phyloP scores from a whole-genome alignment of 2,329 filamentous ascomycete species.

The Penicillium sp. region DNA sequence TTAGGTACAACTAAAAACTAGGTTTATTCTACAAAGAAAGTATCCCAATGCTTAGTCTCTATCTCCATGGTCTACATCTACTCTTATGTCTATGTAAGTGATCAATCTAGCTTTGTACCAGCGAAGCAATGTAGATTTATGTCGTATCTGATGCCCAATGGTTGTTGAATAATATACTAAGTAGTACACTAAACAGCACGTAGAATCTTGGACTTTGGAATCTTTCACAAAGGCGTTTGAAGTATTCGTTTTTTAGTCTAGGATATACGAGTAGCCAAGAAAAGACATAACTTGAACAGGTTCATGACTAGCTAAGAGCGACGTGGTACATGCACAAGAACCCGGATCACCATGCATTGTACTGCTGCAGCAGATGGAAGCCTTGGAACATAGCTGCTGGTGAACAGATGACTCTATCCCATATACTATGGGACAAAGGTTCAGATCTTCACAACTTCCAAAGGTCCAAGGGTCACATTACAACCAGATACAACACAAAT shows the following conservation, averaged over 20 bases:
- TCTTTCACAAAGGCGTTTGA: no score
- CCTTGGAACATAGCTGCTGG: background rate
- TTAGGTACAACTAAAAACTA: no score
- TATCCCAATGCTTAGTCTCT: no score
- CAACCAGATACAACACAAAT: background rate
- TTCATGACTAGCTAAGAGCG: conserved; percentile 12
- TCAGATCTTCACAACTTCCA: background rate
- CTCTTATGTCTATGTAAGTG: no score
- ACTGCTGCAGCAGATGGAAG: conserved; percentile 11
- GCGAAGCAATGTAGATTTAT: no score
- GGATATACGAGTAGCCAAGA: conserved; percentile 1
- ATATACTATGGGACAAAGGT: background rate
- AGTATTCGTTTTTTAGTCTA: background rate
- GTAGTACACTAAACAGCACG: no score
- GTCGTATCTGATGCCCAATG: no score
- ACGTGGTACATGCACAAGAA: conserved; percentile 3
- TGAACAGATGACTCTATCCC: background rate
- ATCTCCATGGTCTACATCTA: no score
- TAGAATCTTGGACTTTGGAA: no score
- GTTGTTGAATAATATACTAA: no score
- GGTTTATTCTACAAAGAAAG: no score
- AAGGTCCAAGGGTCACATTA: background rate
- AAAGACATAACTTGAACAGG: background rate
- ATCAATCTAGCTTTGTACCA: no score
- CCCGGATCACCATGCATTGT: conserved; percentile 11